phyloP scores from a whole-genome alignment of 331 rosid genomes.

The Malus hybrid region DNA sequence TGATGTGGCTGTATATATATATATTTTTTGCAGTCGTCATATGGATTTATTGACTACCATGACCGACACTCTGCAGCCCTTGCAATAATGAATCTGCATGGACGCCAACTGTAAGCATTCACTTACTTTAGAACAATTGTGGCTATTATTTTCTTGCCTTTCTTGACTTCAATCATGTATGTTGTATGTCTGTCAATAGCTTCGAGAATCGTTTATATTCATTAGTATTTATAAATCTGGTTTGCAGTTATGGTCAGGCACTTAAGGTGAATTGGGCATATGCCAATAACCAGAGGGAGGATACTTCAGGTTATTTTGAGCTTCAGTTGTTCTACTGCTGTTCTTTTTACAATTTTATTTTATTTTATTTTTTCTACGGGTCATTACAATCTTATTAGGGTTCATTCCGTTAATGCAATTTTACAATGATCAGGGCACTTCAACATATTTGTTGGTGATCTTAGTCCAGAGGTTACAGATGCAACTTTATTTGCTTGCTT shows the following conservation, averaged over 20 bases:
- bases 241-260: constrained; percentile 70
- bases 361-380: not conserved
- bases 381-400: not conserved
- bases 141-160: not conserved
- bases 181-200: not conserved
- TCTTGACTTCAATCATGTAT: not conserved
- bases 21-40: constrained; percentile 53
- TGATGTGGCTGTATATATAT: not conserved
- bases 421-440: constrained; percentile 50
- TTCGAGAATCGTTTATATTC: not conserved
- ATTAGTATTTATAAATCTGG: not conserved
- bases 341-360: not conserved
- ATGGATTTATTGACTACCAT: constrained; percentile 79
- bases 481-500: constrained; percentile 77
- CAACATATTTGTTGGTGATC: constrained; percentile 87
- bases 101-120: constrained; percentile 68
- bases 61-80: constrained; percentile 68
- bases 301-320: constrained; percentile 60
- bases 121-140: not conserved
- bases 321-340: not conserved
- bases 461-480: constrained; percentile 91
- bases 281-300: constrained; percentile 89
- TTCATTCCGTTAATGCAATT: constrained; percentile 6
- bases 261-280: constrained; percentile 93
- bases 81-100: constrained; percentile 67